Evolutionary conservation across 495 filamentous ascomycete genomes (phyloP), one percentile per base, ranked within the genome.

Genomic region (Penicillium desertorum): DNA sequence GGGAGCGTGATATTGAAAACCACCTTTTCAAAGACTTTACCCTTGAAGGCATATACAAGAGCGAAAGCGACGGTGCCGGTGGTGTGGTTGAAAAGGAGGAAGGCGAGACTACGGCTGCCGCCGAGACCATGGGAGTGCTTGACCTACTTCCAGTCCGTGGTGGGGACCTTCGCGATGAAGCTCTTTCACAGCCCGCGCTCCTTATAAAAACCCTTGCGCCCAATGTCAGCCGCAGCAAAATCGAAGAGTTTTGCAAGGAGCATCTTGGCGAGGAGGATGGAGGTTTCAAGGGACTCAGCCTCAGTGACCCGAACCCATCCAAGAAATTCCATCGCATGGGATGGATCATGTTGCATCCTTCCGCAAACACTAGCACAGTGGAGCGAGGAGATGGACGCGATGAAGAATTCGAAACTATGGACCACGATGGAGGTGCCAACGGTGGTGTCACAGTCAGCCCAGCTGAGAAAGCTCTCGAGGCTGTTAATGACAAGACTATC

Each of bases 121-220:
- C 92, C 54, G 93, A 98, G 70, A 91, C 96, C 6, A 82, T 98
- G 8, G 90, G 94, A 43, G 91, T 96, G 32, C 88, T 91, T 29
- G 92, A 97, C 71, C 71, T 97, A 48, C 83, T 96, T 20, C 91
- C 92, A 37, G 84, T 86, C 30, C 81, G 81, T 61, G 89, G 87
- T 44, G 88, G 86, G 51, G 90, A 96, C 56, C 78, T 96, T 37
- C 82, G 90, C 9, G 92, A 97, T 64, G 90, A 96, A 55, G 85
- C 85, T 45, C 77, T 90, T 17, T 83, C 83, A 57, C 89, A 95
- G 71, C 95, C 94, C 14, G 92, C 95, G 1, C 79, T 99, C 25
- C 82, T 99, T 42, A 96, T 99, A 76, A 99, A 99, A 76, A 99
- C 94, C 0, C 88, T 99, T 68, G 94, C 95, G 12, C 95, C 94